Conservation (phyloP, 1,284 basidiomycete species). For the Tremellales sp. region DNA sequence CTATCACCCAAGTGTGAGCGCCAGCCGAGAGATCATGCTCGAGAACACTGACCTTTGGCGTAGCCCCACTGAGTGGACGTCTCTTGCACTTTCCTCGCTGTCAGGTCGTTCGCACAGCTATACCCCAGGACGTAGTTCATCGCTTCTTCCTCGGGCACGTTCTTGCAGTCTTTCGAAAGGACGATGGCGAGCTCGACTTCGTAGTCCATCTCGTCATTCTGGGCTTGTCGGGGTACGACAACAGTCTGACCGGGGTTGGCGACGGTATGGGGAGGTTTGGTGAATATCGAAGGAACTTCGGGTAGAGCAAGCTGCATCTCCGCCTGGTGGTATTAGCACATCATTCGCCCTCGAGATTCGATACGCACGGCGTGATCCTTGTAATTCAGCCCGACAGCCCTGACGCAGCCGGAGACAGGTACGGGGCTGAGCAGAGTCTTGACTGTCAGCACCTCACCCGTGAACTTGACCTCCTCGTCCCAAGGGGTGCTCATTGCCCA, state of each 20-base stretch:
- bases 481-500: slow-evolving; percentile 11
- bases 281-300: slow-evolving; percentile 69
- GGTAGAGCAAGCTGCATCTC: slow-evolving; percentile 24
- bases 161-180: slow-evolving; percentile 71
- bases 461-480: slow-evolving; percentile 10
- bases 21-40: not conserved
- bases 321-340: slow-evolving; percentile 7
- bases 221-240: slow-evolving; percentile 63
- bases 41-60: slow-evolving; percentile 63
- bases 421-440: slow-evolving; percentile 31
- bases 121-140: slow-evolving; percentile 77
- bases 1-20: slow-evolving; percentile 6
- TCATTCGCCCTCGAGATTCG: not conserved
- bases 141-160: slow-evolving; percentile 70
- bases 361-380: slow-evolving; percentile 23
- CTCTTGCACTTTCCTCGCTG: slow-evolving; percentile 72
- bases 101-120: slow-evolving; percentile 74
- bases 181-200: slow-evolving; percentile 83
- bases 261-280: slow-evolving; percentile 69
- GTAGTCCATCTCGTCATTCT: slow-evolving; percentile 73
- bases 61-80: slow-evolving; percentile 75
- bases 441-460: slow-evolving; percentile 8
- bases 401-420: slow-evolving; percentile 26
- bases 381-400: slow-evolving; percentile 35
- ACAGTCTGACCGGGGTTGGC: slow-evolving; percentile 66